Percentiles rank a stretch among this genome's conserved stretches.
Conservation (phyloP, 2,329 filamentous ascomycete species). For the Xylaria sp. region DNA sequence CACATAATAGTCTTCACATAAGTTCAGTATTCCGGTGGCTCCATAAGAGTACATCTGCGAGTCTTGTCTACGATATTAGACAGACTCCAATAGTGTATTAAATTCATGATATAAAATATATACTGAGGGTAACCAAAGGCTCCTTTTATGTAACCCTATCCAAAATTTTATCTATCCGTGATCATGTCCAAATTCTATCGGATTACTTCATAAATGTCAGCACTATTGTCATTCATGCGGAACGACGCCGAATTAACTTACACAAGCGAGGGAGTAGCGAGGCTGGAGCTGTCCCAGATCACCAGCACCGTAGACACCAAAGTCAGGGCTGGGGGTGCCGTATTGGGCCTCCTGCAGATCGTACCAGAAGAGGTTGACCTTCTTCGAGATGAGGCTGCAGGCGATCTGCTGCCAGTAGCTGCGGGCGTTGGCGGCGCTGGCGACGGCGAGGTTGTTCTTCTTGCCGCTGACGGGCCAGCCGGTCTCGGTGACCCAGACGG, state of each 20-base stretch:
- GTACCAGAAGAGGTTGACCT: slow-evolving; percentile 53
- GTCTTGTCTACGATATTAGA: neutral
- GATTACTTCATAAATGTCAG: slow-evolving; percentile 15
- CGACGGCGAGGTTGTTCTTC: slow-evolving; percentile 57
- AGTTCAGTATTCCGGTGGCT: neutral
- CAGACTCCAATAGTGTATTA: slow-evolving; percentile 15
- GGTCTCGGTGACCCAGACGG: slow-evolving; percentile 73
- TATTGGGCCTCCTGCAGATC: slow-evolving; percentile 52
- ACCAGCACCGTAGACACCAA: slow-evolving; percentile 52
- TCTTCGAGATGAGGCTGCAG: slow-evolving; percentile 45
- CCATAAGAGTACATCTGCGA: neutral
- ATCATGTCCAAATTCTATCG: slow-evolving; percentile 12
- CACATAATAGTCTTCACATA: neutral
- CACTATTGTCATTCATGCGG: neutral
- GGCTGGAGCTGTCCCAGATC: slow-evolving; percentile 47
- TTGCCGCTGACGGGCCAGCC: slow-evolving; percentile 66
- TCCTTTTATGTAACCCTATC: slow-evolving; percentile 19
- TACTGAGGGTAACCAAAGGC: neutral
- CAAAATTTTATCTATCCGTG: slow-evolving; percentile 38
- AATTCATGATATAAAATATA: slow-evolving; percentile 17
- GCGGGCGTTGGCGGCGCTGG: slow-evolving; percentile 60
- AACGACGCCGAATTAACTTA: slow-evolving; percentile 25
- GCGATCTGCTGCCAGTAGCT: slow-evolving; percentile 51
- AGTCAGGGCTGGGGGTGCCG: slow-evolving; percentile 50
- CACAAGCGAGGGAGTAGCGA: slow-evolving; percentile 50